Evolutionary conservation across 148 eudicot genomes (phyloP).

Genomic region (Mesembryanthemum crystallinum): DNA sequence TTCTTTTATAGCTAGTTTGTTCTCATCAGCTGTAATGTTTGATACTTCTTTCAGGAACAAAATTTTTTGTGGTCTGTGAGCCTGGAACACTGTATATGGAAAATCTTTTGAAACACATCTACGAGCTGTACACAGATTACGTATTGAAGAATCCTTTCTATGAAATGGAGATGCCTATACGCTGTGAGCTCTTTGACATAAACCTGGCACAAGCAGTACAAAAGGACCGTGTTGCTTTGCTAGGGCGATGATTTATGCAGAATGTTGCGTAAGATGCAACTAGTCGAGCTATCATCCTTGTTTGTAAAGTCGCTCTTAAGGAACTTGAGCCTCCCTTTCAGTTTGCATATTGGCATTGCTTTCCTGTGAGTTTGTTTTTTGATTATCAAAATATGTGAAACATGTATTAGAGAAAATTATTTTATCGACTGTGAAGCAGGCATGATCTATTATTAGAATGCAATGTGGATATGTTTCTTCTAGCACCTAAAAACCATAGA

Average conservation of each 20-base stretch:
- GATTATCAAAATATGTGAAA: background rate
- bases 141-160: conserved; percentile 93
- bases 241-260: conserved; percentile 53
- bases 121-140: conserved; percentile 82
- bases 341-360: background rate
- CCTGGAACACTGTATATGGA: conserved; percentile 79
- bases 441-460: no score
- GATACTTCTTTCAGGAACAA: conserved; percentile 51
- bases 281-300: background rate
- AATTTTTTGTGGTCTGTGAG: conserved; percentile 78
- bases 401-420: background rate
- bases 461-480: no score
- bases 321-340: conserved; percentile 2
- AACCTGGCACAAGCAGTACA: conserved; percentile 78
- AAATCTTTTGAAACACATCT: conserved; percentile 61
- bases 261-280: no score
- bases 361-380: background rate
- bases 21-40: background rate
- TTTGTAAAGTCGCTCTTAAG: conserved; percentile 6
- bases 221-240: conserved; percentile 73
- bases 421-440: no score
- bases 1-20: background rate
- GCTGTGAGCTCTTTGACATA: conserved; percentile 91
- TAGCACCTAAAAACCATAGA: no score
- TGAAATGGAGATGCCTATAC: conserved; percentile 98